Base-by-base conservation (phyloP, 1,139 yeast genomes). In the Magnusiomyces paraingens region DNA sequence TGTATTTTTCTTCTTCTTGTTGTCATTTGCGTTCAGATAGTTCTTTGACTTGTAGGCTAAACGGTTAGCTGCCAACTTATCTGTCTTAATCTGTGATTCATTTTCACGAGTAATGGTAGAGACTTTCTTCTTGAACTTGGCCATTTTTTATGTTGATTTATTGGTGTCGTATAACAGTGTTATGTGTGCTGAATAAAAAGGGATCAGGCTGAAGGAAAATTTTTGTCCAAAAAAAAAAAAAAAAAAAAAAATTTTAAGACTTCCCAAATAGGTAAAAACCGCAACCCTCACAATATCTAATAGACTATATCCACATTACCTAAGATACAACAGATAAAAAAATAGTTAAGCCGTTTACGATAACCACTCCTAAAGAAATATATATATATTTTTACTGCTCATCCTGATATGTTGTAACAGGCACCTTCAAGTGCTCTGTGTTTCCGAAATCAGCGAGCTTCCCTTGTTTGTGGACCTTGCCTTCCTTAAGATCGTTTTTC, bases 1-100 rank as follows among this genome's bases (percentile, higher is more conserved):
- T 21, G 47, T 54, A 17, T 40, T 32, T 20, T 21, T 44, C 39
- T 47, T 52, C 20, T 52, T 20, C 40, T 55, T 55, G 20, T 55
- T 53, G 44, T 57, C 61, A 49, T 49, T 56, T 15, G 66, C 57
- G 51, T 62, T 61, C 45, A 59, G 55, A 56, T 64, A 64, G 59
- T 64, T 64, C 47, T 57, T 50, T 2, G 64, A 60, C 20, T 57
- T 54, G 17, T 52, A 58, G 2, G 62, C 59, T 11, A 65, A 57
- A 45, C 60, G 54, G 56, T 65, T 65, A 26, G 58, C 56, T 3
- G 69, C 64, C 39, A 53, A 35, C 26, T 42, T 11, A 41, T 52
- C 55, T 4, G 55, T 45, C 43, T 51, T 55, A 40, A 51, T 45
- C 39, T 53, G 57, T 3, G 55, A 53, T 15, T 49, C 64, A 26